Base-by-base conservation (phyloP, 1,284 basidiomycete species). In the Fomes fomentarius region DNA sequence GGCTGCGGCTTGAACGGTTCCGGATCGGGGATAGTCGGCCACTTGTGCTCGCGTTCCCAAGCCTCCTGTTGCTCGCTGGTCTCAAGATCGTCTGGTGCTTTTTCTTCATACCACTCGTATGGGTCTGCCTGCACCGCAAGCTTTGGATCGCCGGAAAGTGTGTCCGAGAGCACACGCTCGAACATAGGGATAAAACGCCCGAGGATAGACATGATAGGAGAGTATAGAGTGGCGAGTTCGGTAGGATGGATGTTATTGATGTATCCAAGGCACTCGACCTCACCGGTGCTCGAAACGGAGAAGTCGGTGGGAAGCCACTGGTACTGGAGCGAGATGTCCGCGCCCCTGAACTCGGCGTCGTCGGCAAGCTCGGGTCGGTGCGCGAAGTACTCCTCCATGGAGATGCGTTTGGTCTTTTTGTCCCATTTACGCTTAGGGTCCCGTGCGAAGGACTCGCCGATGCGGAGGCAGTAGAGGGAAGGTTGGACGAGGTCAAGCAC, bases 221-320 rank as follows among this genome's bases (percentile, higher is more conserved):
- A 19, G 24, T 54, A 54, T 2, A 45, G 26, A 11, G 35, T 15
- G 15, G 21, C 25, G 35, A 50, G 41, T 7, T 24, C 35, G 9
- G 28, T 21, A 4, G 47, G 52, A 12, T 49, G 47, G 37, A 54
- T 41, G 19, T 54, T 54, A 47, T 50, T 54, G 52, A 54, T 54
- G 42, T 54, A 54, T 4, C 40, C 47, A 12, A 45, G 41, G 6
- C 33, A 17, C 12, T 42, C 12, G 22, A 54, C 47, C 12, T 24
- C 42, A 8, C 52, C 52, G 7, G 37, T 2, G 8, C 30, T 42
- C 21, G 52, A 50, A 1, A 54, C 52, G 6, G 26, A 17, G 47
- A 50, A 54, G 52, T 54, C 52, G 1, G 52, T 54, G 3, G 52
- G 52, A n/a, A 54, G 47, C 52, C 52, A 54, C 25, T 54, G 52